A percentile compares a stretch with the other conserved stretches of the same genome.
These are phyloP conservation scores for Xerocomellus amylosporus DNA, from an alignment of 768 basidiomycete species.

Conservation along the genomic window DNA sequence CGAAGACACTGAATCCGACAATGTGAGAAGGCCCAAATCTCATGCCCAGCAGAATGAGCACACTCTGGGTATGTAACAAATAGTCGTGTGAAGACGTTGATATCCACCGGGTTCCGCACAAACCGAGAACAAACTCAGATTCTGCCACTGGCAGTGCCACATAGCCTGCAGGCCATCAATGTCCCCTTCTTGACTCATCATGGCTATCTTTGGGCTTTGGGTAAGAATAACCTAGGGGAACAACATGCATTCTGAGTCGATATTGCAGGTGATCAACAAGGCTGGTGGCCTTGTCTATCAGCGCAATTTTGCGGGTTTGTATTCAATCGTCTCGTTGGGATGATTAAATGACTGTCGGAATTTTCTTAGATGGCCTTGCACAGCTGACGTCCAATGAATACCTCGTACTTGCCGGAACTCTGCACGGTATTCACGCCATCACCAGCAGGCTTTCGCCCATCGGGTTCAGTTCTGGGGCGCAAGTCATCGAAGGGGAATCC, in stretches of 20 bases:
- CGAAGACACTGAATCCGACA: conserved; percentile 9
- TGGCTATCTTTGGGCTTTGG: conserved; percentile 84
- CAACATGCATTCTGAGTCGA: not conserved
- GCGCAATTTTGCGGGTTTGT: conserved; percentile 81
- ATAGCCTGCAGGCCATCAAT: not conserved
- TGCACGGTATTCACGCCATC: conserved; percentile 99
- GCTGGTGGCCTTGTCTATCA: conserved; percentile 96
- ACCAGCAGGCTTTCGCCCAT: conserved; percentile 87
- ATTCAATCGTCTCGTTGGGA: not conserved
- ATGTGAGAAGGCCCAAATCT: conserved; percentile 7
- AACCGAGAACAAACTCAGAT: not conserved
- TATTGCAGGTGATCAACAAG: conserved; percentile 87
- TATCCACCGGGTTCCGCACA: not conserved
- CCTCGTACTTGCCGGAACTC: conserved; percentile 91
- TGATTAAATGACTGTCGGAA: not conserved
- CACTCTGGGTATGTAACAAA: not conserved
- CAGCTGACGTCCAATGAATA: conserved; percentile 91
- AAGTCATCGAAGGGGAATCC: conserved; percentile 93
- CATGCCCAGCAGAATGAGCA: conserved; percentile 11
- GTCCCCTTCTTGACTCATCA: conserved; percentile 27
- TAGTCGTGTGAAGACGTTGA: conserved; percentile 14
- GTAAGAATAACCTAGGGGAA: conserved; percentile 39
- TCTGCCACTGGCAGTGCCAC: not conserved
- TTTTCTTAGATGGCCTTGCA: conserved; percentile 77
- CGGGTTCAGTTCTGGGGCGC: conserved; percentile 79